Evolutionary conservation across 2,329 filamentous ascomycete species (phyloP), one percentile per base, ranked within the genome.

Genomic region (Colletotrichum sp.): DNA sequence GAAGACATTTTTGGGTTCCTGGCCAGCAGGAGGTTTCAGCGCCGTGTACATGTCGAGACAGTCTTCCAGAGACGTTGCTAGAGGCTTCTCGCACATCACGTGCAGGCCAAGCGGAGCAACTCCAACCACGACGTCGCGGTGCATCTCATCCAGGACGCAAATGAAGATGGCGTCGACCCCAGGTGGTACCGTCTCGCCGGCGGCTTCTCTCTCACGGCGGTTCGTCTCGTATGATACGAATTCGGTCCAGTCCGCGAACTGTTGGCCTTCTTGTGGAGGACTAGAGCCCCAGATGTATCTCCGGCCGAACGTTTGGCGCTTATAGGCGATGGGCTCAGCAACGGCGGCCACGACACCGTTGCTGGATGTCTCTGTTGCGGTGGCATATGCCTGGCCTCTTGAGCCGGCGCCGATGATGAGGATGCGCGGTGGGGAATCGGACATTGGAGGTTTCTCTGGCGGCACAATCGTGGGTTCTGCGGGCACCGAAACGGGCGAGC

Each of bases 81-180:
- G 87, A 4, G 97, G 97, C 86, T 99, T 99, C 88, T 99, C 97
- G 83, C 96, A 98, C 89, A 98, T 95, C 78, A 99, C 92, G 83
- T 98, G 96, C 64, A 98, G 86, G 4, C 90, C 82, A 87, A 93
- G 85, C 15, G 91, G 91, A 2, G 94, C 93, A 68, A 98, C 89
- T 2, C 92, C 94, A 59, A 93, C 89, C 26, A 98, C 90, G 64
- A 96, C 95, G 72, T 96, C 93, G 66, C 92, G 92, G 84, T 99
- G 97, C 86, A 95, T 93, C 85, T 98, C 95, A 84, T 99, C 97
- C 12, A 96, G 89, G 3, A 98, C 95, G 83, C 90, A 92, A 21
- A 92, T 87, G 78, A 92, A 92, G 36, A 85, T 90, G 8, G 89
- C 93, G 76, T 94, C 92, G 4, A 94, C 88, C 3, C 92, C 92